Base-by-base conservation (phyloP, 2,329 filamentous ascomycete genomes). In the Sarocladium brachiariae region DNA sequence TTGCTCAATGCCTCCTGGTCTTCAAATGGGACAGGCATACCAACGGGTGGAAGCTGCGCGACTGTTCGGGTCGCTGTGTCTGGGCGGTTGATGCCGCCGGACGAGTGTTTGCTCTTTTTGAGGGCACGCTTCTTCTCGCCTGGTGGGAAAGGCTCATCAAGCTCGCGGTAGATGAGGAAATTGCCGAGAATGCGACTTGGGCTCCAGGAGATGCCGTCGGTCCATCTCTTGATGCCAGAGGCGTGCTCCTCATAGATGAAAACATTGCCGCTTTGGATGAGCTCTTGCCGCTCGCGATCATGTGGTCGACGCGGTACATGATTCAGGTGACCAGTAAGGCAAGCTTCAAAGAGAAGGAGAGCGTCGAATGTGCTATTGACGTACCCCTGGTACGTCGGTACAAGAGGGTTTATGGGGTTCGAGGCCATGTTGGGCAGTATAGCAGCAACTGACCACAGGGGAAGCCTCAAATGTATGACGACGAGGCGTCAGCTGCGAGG, bases 211-310 rank as follows among this genome's bases (percentile, higher is more conserved):
- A 92, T 81, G 13, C 91, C 90, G 58, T 96, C 91, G 0, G 90
- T 96, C 91, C 91, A 96, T 51, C 91, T 78, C 70, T 95, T 95
- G 70, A 96, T 95, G 4, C 89, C 89, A 0, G 90, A 95, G 0
- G 88, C 84, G 54, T 89, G 85, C 65, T 96, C 89, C 61, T 95
- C 89, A 65, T 96, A 96, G 57, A 96, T 88, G 68, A 96, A 93
- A 43, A 96, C 80, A 57, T 86, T 86, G 31, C 91, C 91, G 58
- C 89, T 95, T 57, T 80, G 80, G 62, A 96, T 93, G 49, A 95
- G 78, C 18, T 81, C 76, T 21, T 76, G 74, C 49, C 90, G 79
- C 67, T 96, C 91, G 49, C 89, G 78, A 60, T 96, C 91, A 64
- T 95, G 89, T 1, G 91, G 91, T 50, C 91, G 79, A 47, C 91